Evolutionary conservation across 129 eudicot genomes (phyloP), one percentile per base, ranked within the genome.

Genomic region (Gnaphalium uliginosum): DNA sequence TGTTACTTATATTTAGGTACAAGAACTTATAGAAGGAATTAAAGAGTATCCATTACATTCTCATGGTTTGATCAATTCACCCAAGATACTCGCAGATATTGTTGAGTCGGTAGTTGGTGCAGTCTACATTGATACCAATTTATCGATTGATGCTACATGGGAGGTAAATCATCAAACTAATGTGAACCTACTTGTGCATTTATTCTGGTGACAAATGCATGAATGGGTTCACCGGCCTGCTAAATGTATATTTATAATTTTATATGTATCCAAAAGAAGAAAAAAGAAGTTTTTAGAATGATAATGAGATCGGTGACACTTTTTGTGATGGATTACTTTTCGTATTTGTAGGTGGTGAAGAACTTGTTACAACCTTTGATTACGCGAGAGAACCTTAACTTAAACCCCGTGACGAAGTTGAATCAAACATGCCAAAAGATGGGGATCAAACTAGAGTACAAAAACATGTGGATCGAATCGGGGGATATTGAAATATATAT

Each of bases 41-140:
- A 27, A 46, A 68, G 67, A 83, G 3, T 76, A 91, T 62, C 84
- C 92, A 0, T 32, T 84, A 72, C 89, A 88, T 70, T 88, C 90
- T 0, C 25, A 8, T 26, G 91, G 95, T 30, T 51, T 88, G 58
- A 82, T 88, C 41, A 80, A 91, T 65, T 74, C 87, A 13, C 97
- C 95, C 8, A 91, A 91, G 39, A 74, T 76, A n/a, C 85, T 91
- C 0, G 89, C 97, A 0, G 89, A 91, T 73, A 86, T 86, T 33
- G 87, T 91, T 13, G 97, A 91, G 76, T 83, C 95, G 5, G 69
- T 81, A 1, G 73, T 91, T 33, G 97, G 88, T 21, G 95, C 92
- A 4, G 53, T 91, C 48, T 82, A 25, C 8, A 27, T 88, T 8
- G 97, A 91, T 59, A 80, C 75, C 69, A 21, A 62, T 24, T 70